Conservation (phyloP, 345 rosid species). For the Salix brachista region DNA sequence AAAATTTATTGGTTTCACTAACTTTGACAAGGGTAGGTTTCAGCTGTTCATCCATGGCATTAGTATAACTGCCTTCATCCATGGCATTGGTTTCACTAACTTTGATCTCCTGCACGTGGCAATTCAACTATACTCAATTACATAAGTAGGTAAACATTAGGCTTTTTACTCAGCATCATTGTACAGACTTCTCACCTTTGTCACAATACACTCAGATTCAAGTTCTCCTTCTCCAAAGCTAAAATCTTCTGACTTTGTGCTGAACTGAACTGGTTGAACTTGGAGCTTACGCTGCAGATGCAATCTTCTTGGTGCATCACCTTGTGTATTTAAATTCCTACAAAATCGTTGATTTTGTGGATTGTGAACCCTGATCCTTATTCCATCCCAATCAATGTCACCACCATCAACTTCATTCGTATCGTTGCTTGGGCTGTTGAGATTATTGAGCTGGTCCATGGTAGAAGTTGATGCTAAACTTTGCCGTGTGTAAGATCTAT, state of each 20-base stretch:
- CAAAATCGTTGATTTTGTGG: constrained; percentile 17
- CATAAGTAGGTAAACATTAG: constrained; percentile 4
- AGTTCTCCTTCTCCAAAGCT: constrained; percentile 1
- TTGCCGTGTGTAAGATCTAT: background rate
- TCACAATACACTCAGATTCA: constrained; percentile 21
- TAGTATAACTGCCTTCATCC: background rate
- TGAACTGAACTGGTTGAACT: constrained; percentile 7
- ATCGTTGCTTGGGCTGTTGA: background rate
- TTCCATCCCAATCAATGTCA: constrained; percentile 30
- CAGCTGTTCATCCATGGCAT: constrained; percentile 5
- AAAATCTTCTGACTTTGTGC: background rate
- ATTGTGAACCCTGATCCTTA: constrained; percentile 43
- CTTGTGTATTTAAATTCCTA: constrained; percentile 29
- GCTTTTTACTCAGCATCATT: constrained; percentile 8
- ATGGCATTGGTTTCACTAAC: constrained; percentile 9
- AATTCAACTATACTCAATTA: constrained; percentile 20
- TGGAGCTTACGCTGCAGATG: constrained; percentile 38
- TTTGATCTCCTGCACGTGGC: constrained; percentile 33
- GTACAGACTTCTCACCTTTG: constrained; percentile 45
- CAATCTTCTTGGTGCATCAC: constrained; percentile 54
- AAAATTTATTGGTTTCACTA: constrained; percentile 8
- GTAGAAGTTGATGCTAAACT: constrained; percentile 15
- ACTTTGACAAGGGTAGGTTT: constrained; percentile 3
- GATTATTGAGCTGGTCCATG: constrained; percentile 11
- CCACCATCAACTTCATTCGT: constrained; percentile 6